These are phyloP conservation scores for Nicotiana paniculata DNA, from an alignment of 257 asterid species.

Conservation along the genomic window DNA sequence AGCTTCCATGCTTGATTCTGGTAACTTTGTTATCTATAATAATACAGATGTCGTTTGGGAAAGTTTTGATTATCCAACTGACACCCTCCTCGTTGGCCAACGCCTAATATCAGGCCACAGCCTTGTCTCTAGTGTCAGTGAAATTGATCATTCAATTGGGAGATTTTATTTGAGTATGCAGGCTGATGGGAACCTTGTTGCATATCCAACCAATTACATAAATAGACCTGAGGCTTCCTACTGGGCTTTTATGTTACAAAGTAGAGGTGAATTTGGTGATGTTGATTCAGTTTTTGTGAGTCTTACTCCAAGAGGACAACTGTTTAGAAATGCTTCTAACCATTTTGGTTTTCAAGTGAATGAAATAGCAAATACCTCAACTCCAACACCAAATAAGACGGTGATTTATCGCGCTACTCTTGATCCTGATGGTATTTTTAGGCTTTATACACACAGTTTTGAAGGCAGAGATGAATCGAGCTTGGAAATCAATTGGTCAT, in stretches of 20 bases:
- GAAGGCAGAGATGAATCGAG: no score
- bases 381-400: no score
- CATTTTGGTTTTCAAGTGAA: no score
- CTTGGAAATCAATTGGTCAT: slow-evolving; percentile 4
- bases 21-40: slow-evolving; percentile 48
- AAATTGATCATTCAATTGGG: slow-evolving; percentile 25
- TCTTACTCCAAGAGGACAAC: no score
- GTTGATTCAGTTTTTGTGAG: neutral
- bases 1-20: slow-evolving; percentile 38
- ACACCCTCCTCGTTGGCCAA: slow-evolving; percentile 31
- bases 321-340: no score
- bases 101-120: no score
- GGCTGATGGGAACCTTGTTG: slow-evolving; percentile 45
- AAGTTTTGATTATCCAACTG: slow-evolving; percentile 46
- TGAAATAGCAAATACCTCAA: no score
- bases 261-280: neutral
- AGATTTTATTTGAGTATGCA: slow-evolving; percentile 37
- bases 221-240: slow-evolving; percentile 14
- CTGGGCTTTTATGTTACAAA: slow-evolving; percentile 13
- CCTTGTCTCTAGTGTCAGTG: slow-evolving; percentile 34
- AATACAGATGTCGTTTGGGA: slow-evolving; percentile 29
- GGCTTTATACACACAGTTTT: no score
- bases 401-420: no score
- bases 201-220: slow-evolving; percentile 20
- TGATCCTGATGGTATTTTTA: no score